phyloP scores from a whole-genome alignment of 2,329 filamentous ascomycete genomes.

The Fusarium dimerum region DNA sequence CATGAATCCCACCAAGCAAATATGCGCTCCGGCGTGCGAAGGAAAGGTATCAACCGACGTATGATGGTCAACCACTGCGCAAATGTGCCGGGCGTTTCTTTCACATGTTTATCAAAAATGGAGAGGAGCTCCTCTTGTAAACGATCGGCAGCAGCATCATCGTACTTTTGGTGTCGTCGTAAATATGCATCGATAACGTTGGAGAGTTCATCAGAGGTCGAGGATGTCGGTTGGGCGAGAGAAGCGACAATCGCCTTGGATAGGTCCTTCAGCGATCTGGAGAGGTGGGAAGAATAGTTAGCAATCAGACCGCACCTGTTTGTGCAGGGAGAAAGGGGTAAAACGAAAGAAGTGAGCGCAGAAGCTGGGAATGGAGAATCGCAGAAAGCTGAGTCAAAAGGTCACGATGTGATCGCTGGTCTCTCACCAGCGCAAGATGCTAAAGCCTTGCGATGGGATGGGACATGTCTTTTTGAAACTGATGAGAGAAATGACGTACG shows the following conservation, averaged over 20 bases:
- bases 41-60: slow-evolving; percentile 61
- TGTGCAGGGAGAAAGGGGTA: slow-evolving; percentile 10
- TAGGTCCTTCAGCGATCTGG: slow-evolving; percentile 62
- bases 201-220: slow-evolving; percentile 67
- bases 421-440: background rate
- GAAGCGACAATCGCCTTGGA: slow-evolving; percentile 57
- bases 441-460: background rate
- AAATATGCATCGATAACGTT: slow-evolving; percentile 67
- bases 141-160: slow-evolving; percentile 68
- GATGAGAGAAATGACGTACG: slow-evolving; percentile 26
- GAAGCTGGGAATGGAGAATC: slow-evolving; percentile 11
- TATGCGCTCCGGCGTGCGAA: slow-evolving; percentile 63
- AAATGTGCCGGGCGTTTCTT: slow-evolving; percentile 55
- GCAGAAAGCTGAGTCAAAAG: slow-evolving; percentile 12
- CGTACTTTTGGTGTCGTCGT: slow-evolving; percentile 65
- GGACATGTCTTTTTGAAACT: slow-evolving; percentile 17
- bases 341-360: slow-evolving; percentile 11
- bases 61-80: slow-evolving; percentile 71
- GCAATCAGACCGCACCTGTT: slow-evolving; percentile 8
- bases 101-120: slow-evolving; percentile 67
- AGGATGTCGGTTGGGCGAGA: slow-evolving; percentile 51
- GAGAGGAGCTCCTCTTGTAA: slow-evolving; percentile 71
- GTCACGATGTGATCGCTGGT: slow-evolving; percentile 6
- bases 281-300: slow-evolving; percentile 23
- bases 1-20: slow-evolving; percentile 71